Conservation (phyloP, 345 rosid genomes). For the Melaleuca alternifolia region DNA sequence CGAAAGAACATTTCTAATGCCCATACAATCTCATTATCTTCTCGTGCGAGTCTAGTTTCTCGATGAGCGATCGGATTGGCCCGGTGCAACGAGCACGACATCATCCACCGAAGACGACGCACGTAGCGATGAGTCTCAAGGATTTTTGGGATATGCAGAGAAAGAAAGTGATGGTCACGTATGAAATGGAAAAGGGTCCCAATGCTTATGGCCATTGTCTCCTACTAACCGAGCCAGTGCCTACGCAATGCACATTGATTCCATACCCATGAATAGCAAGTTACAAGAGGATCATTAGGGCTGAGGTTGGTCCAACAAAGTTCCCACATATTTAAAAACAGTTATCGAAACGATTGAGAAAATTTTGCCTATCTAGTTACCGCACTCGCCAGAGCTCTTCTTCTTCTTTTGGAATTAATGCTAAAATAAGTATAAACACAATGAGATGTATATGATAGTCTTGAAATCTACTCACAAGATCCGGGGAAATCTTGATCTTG, state of each 20-base stretch:
- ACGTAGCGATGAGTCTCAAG: too few relatives aligned
- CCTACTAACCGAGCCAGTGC: neutral
- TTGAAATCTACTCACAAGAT: neutral
- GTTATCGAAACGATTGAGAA: neutral
- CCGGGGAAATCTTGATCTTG: neutral
- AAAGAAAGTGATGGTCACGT: neutral
- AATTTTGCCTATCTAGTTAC: neutral
- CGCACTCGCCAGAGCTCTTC: neutral
- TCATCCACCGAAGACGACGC: neutral
- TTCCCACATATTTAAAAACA: rapidly evolving
- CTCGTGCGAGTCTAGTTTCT: neutral
- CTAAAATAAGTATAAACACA: neutral
- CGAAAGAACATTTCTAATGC: too few relatives aligned
- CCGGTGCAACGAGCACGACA: neutral
- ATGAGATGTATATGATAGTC: neutral
- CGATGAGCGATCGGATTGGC: neutral
- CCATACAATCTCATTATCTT: neutral
- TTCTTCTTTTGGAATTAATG: neutral
- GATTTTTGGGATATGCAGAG: too few relatives aligned
- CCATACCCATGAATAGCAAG: neutral
- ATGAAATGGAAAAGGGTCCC: neutral
- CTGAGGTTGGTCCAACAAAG: neutral
- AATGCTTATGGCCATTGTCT: neutral
- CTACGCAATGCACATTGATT: neutral
- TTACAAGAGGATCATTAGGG: neutral